Evolutionary conservation across 257 asterid species (phyloP).

Genomic region (Pogostemon cablin): DNA sequence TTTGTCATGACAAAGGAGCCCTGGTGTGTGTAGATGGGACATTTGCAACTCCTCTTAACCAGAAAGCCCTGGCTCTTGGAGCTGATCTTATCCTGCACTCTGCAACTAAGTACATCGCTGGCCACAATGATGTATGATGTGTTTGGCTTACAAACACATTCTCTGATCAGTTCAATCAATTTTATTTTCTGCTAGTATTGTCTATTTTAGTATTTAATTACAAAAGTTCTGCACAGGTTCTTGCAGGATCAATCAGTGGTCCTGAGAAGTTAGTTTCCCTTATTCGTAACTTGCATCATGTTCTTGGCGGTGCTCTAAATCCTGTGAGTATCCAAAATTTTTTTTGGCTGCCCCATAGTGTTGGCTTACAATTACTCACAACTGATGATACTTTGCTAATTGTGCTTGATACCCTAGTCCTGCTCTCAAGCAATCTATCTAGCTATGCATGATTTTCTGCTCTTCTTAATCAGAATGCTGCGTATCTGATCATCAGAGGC

Average conservation of each 20-base stretch:
- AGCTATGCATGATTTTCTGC: constrained; percentile 21
- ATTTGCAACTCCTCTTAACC: constrained; percentile 92
- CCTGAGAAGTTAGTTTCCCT: constrained; percentile 67
- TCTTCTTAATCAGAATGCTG: constrained; percentile 69
- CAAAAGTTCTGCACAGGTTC: constrained; percentile 57
- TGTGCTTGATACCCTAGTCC: constrained; percentile 18
- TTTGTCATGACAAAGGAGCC: constrained; percentile 87
- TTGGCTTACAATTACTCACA: neutral
- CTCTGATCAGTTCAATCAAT: neutral
- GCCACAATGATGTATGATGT: constrained; percentile 84
- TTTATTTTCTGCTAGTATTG: constrained; percentile 5
- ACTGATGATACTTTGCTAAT: neutral
- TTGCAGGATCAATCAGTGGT: constrained; percentile 90
- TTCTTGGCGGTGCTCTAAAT: constrained; percentile 87
- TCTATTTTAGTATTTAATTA: constrained; percentile 12
- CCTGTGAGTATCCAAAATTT: constrained; percentile 59
- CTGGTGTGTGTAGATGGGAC: constrained; percentile 87
- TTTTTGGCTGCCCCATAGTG: constrained; percentile 3
- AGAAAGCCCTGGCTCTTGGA: constrained; percentile 90
- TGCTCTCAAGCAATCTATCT: constrained; percentile 7
- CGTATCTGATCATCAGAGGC: constrained; percentile 90
- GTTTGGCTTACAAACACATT: constrained; percentile 2
- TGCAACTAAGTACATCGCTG: constrained; percentile 84
- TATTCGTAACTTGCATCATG: constrained; percentile 84
- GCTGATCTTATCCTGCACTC: constrained; percentile 93